Evolutionary conservation across 1,284 basidiomycete species (phyloP), one percentile per base, ranked within the genome.

Genomic region (Inonotus hispidus): DNA sequence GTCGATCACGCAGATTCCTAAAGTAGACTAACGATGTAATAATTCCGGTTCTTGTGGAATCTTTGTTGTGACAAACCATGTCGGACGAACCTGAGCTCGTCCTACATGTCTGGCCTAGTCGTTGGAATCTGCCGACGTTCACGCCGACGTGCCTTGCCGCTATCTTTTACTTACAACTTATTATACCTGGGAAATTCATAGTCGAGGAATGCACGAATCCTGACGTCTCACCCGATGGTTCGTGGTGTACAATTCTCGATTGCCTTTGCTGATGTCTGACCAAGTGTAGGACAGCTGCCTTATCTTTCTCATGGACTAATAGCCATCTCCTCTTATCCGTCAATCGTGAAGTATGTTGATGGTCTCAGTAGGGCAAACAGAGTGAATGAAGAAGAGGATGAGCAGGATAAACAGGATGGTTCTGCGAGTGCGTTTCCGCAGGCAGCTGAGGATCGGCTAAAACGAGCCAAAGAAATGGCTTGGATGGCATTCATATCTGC

Each of bases 191-290:
- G 11, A 75, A 79, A 65, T 92, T 87, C 71, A 71, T 72, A 16
- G 71, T 92, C 35, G 74, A 76, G 43, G 81, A 85, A 71, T 86
- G 81, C 66, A 78, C 79, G 14, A 83, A 88, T 69, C 84, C 88
- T 6, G 88, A 90, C 72, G 64, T 79, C n/a, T 90, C 89, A 62
- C 87, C 88, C n/a, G 84, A 78, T 67, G 90, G 90, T 87, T 71
- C 71, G 82, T 64, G 64, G 71, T 73, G 65, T 66, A 54, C 23
- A 56, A 56, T 8, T 23, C 41, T 10, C 19, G 8, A 41, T 23
- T 19, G 60, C 43, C 45, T 50, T 27, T 21, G 21, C 46, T 16
- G 29, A 25, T n/a, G 52, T 6, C 53, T 45, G 32, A 60, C 29
- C 47, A 29, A 56, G 29, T 60, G 53, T 63, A 91, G 88, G 90